These are phyloP conservation scores for Silene conica DNA, from an alignment of 148 eudicot species.

Conservation along the genomic window DNA sequence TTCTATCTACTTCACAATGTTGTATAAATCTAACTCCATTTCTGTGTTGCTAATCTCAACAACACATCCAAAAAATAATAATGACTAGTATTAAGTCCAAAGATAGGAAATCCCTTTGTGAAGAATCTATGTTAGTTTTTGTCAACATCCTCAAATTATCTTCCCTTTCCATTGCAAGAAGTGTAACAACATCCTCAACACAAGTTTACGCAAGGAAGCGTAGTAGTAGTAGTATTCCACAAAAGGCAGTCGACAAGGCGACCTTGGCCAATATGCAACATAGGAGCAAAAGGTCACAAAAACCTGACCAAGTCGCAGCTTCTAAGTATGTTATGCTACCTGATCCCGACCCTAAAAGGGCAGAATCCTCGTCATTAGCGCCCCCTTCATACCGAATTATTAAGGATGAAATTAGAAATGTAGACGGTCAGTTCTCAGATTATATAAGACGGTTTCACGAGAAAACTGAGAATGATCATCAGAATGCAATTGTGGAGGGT, in stretches of 20 bases:
- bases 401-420: constrained; percentile 14
- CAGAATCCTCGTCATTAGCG: background rate
- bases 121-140: constrained; percentile 50
- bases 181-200: constrained; percentile 16
- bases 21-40: background rate
- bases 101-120: constrained; percentile 44
- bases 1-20: background rate
- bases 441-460: constrained; percentile 43
- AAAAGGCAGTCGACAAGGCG: constrained; percentile 7
- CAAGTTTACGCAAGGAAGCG: background rate
- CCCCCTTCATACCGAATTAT: background rate
- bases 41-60: background rate
- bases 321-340: constrained; percentile 38
- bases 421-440: constrained; percentile 33
- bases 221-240: background rate
- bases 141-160: constrained; percentile 45
- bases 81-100: constrained; percentile 22
- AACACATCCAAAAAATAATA: background rate
- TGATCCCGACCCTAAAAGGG: constrained; percentile 10
- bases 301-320: constrained; percentile 24
- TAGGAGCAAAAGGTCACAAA: constrained; percentile 31
- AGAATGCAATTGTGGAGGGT: constrained; percentile 35
- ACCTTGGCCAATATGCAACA: constrained; percentile 6
- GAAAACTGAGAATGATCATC: constrained; percentile 32
- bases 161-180: constrained; percentile 41